Evolutionary conservation across 352 stramenopile species (phyloP).

Genomic region (Phytophthora multivora): DNA sequence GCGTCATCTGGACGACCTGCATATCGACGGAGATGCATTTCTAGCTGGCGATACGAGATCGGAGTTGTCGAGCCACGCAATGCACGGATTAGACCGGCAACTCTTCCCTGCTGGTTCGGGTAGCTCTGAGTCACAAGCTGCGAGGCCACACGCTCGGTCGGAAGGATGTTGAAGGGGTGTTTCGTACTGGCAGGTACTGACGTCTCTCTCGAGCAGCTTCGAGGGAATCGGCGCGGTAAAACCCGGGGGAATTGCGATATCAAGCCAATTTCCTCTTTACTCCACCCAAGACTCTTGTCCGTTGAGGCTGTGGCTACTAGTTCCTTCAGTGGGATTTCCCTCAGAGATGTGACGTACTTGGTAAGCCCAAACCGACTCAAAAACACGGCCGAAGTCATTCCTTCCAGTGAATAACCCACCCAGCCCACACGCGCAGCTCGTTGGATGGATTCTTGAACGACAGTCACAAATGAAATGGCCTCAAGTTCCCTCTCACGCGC

Average conservation of each 20-base stretch:
- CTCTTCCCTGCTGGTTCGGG: constrained; percentile 74
- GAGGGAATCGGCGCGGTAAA: constrained; percentile 36
- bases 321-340: constrained; percentile 37
- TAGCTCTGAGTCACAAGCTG: constrained; percentile 66
- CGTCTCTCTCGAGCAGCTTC: constrained; percentile 30
- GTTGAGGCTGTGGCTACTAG: constrained; percentile 36
- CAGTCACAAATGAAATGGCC: constrained; percentile 50
- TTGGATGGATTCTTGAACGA: constrained; percentile 38
- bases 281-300: constrained; percentile 56
- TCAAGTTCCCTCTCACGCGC: constrained; percentile 29
- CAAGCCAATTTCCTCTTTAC: constrained; percentile 59
- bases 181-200: constrained; percentile 39
- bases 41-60: constrained; percentile 74
- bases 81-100: constrained; percentile 54
- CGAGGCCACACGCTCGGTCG: constrained; percentile 47
- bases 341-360: constrained; percentile 50
- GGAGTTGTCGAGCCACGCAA: constrained; percentile 56
- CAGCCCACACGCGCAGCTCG: constrained; percentile 37
- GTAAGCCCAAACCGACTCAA: constrained; percentile 64
- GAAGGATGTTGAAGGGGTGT: constrained; percentile 70
- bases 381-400: constrained; percentile 57
- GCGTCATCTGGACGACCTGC: constrained; percentile 73
- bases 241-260: constrained; percentile 35
- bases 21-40: constrained; percentile 76
- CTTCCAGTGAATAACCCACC: constrained; percentile 78